Percentiles rank a stretch among this genome's conserved stretches.
Evolutionary conservation across 495 filamentous ascomycete genomes (phyloP).

Genomic region (Hypoxylon fragiforme): DNA sequence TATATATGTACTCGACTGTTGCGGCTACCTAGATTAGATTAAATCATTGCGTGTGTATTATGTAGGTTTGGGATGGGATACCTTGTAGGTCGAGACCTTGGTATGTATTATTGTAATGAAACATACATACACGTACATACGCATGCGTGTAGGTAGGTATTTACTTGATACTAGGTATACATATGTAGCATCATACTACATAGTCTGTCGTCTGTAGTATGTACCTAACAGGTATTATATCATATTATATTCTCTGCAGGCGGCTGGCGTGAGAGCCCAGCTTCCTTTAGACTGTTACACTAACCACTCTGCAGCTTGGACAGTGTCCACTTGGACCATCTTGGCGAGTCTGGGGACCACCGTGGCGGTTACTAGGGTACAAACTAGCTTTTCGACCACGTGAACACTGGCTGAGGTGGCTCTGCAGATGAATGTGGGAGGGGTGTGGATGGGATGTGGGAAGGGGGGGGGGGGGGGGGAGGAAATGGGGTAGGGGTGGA

Average conservation of each 20-base stretch:
- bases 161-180: too few species aligned
- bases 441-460: constrained; percentile 17
- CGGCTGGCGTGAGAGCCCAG: constrained; percentile 10
- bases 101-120: too few species aligned
- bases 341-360: constrained; percentile 35
- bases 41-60: background rate
- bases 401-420: constrained; percentile 35
- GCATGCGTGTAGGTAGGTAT: constrained; percentile 6
- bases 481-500: too few species aligned
- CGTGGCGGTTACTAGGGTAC: constrained; percentile 17
- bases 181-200: too few species aligned
- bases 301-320: constrained; percentile 33
- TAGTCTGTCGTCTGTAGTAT: too few species aligned
- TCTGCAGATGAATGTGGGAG: constrained; percentile 30
- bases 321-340: constrained; percentile 25
- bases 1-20: background rate
- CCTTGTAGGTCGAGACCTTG: constrained; percentile 17
- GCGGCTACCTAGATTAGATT: constrained; percentile 15
- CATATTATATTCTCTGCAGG: background rate
- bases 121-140: too few species aligned
- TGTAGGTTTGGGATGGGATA: constrained; percentile 19
- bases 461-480: too few species aligned
- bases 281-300: constrained; percentile 31
- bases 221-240: background rate
- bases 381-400: constrained; percentile 26